Base-by-base conservation (phyloP, 1,284 basidiomycete species). In the Dichomitus squalens region DNA sequence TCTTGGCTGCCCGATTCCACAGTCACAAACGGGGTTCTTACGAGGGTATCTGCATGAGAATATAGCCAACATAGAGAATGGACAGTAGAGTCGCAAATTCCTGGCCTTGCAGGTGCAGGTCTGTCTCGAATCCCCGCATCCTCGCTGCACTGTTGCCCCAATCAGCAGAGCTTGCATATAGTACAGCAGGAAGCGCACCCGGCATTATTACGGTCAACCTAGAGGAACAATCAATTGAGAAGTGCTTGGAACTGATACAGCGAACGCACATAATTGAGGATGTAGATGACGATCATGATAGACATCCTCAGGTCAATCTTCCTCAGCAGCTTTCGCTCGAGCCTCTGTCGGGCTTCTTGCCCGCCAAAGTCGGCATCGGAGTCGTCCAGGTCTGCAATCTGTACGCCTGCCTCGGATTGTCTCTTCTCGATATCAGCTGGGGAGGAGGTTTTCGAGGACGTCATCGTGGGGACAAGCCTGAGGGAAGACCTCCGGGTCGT, bases 41-140 rank as follows among this genome's bases (percentile, higher is more conserved):
- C 86, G 87, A 90, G 5, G 88, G 89, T 49, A 90, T 80, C 71
- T 93, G 91, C 85, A 91, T 90, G 49, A 90, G 70, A 61, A 90
- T 85, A 66, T 93, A 93, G 18, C 89, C 90, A 41, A 91, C 82
- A 66, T 90, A 93, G 29, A 93, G 81, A 58, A 92, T 84, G 2
- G 85, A 85, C 23, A 94, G 71, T 21, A 92, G 71, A 0, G 87
- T 89, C 6, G 86, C 81, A 67, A 92, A 93, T 65, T 92, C 78
- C 33, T 76, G 76, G 14, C 83, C 88, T 50, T 81, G 75, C 27
- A 93, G 74, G 23, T 82, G 69, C 29, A 93, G 74, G 67, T 92
- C 90, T 46, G 75, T 69, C 65, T 91, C 88, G 56, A 92, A 85
- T 0, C 90, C 90, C 52, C 82, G 79, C 38, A 90, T 68, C 27